Evolutionary conservation across 2,329 filamentous ascomycete genomes (phyloP).

Genomic region (Pseudogymnoascus sp.): DNA sequence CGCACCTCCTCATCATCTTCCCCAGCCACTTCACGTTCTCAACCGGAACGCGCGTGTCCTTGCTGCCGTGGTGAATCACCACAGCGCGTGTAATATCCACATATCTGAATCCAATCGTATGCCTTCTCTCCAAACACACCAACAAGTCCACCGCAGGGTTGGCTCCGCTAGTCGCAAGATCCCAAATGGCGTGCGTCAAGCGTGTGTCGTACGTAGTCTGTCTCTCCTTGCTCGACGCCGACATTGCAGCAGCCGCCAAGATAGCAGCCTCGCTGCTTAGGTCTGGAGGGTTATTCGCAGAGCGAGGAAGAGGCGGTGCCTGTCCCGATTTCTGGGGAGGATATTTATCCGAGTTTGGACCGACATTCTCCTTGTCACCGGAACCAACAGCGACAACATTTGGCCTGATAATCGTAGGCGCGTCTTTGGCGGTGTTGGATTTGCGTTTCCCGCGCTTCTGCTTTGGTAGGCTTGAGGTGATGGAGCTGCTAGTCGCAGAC

Average conservation of each 20-base stretch:
- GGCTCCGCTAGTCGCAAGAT: conserved; percentile 78
- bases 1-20: conserved; percentile 86
- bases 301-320: conserved; percentile 22
- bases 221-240: conserved; percentile 62
- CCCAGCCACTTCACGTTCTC: conserved; percentile 95
- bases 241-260: conserved; percentile 48
- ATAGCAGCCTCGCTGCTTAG: conserved; percentile 28
- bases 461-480: conserved; percentile 71
- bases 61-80: conserved; percentile 87
- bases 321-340: conserved; percentile 25
- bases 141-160: conserved; percentile 92
- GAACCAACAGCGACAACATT: conserved; percentile 31
- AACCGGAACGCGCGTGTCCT: conserved; percentile 84
- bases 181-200: conserved; percentile 90
- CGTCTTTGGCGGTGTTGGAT: conserved; percentile 35
- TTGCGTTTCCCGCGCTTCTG: conserved; percentile 55
- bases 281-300: conserved; percentile 24
- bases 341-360: conserved; percentile 24
- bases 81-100: conserved; percentile 89
- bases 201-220: conserved; percentile 73
- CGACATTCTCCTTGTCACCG: conserved; percentile 27
- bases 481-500: conserved; percentile 79
- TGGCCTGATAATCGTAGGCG: conserved; percentile 28
- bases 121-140: conserved; percentile 83
- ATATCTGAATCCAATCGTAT: conserved; percentile 91